Conservation (phyloP, 2,329 filamentous ascomycete species). For the Nectriaceae sp. region DNA sequence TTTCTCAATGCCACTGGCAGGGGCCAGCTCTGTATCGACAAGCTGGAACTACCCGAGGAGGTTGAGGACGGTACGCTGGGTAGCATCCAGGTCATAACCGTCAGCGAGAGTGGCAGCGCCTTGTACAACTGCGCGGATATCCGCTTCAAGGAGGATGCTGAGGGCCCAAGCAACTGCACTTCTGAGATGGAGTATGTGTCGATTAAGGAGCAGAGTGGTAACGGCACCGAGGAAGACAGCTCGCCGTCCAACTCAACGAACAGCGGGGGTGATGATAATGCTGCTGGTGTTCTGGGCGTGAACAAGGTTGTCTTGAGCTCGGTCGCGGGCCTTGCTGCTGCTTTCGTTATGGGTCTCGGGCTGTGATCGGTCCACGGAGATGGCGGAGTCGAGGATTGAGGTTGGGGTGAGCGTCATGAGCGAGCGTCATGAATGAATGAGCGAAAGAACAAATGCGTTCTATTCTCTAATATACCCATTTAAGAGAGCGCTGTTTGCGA, state of each 20-base stretch:
- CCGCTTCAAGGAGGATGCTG: conserved; percentile 58
- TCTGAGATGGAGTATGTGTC: conserved; percentile 45
- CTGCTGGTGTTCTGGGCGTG: conserved; percentile 23
- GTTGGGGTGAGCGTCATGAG: conserved; percentile 6
- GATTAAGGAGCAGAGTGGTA: conserved; percentile 32
- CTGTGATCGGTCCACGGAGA: conserved; percentile 20
- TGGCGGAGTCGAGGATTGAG: background rate
- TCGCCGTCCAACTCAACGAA: conserved; percentile 18
- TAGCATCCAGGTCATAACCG: conserved; percentile 69
- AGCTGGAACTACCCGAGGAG: conserved; percentile 56
- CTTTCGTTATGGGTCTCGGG: conserved; percentile 40
- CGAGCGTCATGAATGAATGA: conserved; percentile 7
- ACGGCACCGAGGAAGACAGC: conserved; percentile 16
- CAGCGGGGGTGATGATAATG: conserved; percentile 18
- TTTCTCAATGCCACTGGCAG: conserved; percentile 60
- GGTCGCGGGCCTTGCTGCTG: conserved; percentile 39
- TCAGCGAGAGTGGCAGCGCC: conserved; percentile 58
- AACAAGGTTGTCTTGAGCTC: conserved; percentile 34
- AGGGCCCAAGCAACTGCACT: conserved; percentile 41
- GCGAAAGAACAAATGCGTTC: conserved; percentile 2
- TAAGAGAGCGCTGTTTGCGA: background rate
- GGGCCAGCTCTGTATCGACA: conserved; percentile 67
- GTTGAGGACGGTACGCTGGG: conserved; percentile 62
- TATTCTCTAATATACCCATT: conserved; percentile 18
- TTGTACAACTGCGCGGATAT: conserved; percentile 79